Conservation (phyloP, 441 rosid species). For the Hura crepitans region DNA sequence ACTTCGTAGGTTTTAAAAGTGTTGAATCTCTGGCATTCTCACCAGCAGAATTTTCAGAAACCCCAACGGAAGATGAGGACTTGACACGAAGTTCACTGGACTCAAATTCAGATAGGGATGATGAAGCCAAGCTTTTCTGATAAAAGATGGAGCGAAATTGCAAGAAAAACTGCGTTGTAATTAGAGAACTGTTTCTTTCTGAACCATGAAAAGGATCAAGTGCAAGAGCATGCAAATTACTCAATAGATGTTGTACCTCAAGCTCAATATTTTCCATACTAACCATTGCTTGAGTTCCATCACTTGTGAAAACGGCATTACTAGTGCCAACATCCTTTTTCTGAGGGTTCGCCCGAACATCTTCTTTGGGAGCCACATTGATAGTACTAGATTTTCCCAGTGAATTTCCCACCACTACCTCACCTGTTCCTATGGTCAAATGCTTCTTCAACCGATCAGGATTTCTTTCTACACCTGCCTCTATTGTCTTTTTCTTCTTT, state of each 20-base stretch:
- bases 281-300: conserved; percentile 23
- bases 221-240: conserved; percentile 67
- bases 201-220: conserved; percentile 58
- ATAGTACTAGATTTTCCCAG: conserved; percentile 37
- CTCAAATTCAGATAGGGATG: conserved; percentile 48
- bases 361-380: conserved; percentile 35
- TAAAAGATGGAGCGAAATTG: conserved; percentile 64
- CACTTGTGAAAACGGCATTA: conserved; percentile 20
- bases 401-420: conserved; percentile 31
- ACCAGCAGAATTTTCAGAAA: conserved; percentile 21
- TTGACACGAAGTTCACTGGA: conserved; percentile 31
- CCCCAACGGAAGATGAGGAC: conserved; percentile 28
- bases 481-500: conserved; percentile 73
- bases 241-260: conserved; percentile 52
- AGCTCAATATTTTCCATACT: conserved; percentile 33
- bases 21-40: conserved; percentile 34
- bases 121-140: conserved; percentile 63
- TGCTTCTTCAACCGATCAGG: conserved; percentile 46
- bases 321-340: conserved; percentile 38
- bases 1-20: conserved; percentile 45
- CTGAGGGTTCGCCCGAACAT: conserved; percentile 23
- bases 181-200: conserved; percentile 43
- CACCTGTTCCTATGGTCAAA: conserved; percentile 40
- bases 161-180: conserved; percentile 51
- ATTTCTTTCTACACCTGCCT: conserved; percentile 31